phyloP scores from a whole-genome alignment of 345 rosid genomes.

The Psidium guajava region DNA sequence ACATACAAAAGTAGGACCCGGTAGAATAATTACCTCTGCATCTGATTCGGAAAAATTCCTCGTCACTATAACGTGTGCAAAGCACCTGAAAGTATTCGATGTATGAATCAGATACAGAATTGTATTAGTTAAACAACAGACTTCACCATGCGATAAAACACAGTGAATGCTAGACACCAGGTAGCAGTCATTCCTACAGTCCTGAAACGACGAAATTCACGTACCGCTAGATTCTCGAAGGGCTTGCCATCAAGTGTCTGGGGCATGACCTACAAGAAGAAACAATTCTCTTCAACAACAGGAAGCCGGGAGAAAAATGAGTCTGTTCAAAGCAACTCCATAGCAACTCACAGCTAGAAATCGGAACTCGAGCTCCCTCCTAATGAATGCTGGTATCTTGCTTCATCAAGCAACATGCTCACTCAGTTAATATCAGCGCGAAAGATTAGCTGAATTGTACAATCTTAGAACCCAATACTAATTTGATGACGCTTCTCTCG shows the following conservation, averaged over 20 bases:
- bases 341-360: conserved; percentile 74
- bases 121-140: neutral
- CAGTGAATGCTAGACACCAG: neutral
- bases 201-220: conserved; percentile 8
- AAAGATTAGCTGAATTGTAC: neutral
- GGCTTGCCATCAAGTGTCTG: conserved; percentile 64
- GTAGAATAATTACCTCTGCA: conserved; percentile 44
- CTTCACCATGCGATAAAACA: neutral
- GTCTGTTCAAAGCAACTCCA: fast-evolving
- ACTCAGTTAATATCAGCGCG: neutral
- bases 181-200: neutral
- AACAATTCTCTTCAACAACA: neutral
- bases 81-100: conserved; percentile 37
- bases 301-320: neutral
- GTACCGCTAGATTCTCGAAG: conserved; percentile 44
- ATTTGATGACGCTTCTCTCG: neutral
- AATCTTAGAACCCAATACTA: neutral
- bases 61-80: conserved; percentile 69
- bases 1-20: neutral
- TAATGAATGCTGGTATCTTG: conserved; percentile 68
- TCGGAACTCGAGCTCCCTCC: conserved; percentile 73
- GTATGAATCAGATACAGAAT: neutral
- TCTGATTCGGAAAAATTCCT: conserved; percentile 61
- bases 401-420: neutral
- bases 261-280: conserved; percentile 44